Percentiles rank a stretch among this genome's conserved stretches.
Conservation (phyloP, 805 yeast species). For the Kluyveromyces dobzhanskii region DNA sequence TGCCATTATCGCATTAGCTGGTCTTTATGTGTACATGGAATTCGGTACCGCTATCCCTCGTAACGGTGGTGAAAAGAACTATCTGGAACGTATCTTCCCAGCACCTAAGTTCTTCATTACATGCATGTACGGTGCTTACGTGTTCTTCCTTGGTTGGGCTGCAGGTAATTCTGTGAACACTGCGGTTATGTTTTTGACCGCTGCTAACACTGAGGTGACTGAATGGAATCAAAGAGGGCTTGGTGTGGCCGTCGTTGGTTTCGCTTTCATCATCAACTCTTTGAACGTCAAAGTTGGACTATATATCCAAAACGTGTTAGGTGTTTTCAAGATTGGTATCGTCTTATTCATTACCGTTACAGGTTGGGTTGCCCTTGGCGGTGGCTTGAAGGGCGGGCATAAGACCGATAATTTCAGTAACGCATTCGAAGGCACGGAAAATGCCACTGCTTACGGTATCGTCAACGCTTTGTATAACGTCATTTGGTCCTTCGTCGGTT, state of each 20-base stretch:
- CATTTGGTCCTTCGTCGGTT: slow-evolving; percentile 80
- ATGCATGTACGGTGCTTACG: slow-evolving; percentile 59
- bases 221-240: slow-evolving; percentile 74
- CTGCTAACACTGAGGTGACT: slow-evolving; percentile 59
- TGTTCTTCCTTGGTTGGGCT: slow-evolving; percentile 76
- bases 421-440: slow-evolving; percentile 45
- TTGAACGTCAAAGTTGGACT: slow-evolving; percentile 58
- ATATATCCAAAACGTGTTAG: slow-evolving; percentile 54
- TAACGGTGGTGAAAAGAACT: slow-evolving; percentile 83
- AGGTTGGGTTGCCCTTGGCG: slow-evolving; percentile 80
- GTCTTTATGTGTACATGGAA: slow-evolving; percentile 67
- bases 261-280: slow-evolving; percentile 58
- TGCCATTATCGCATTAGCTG: slow-evolving; percentile 55
- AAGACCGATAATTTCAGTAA: slow-evolving; percentile 53
- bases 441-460: slow-evolving; percentile 57
- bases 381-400: slow-evolving; percentile 46
- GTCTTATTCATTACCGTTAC: slow-evolving; percentile 61
- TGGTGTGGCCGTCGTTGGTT: slow-evolving; percentile 66
- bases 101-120: slow-evolving; percentile 64
- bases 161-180: slow-evolving; percentile 75
- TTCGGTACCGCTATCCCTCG: slow-evolving; percentile 71
- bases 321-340: slow-evolving; percentile 65
- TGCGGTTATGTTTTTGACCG: slow-evolving; percentile 68
- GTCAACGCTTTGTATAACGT: slow-evolving; percentile 74
- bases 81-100: slow-evolving; percentile 60